A percentile compares a stretch with the other conserved stretches of the same genome.
These are phyloP conservation scores for Cytospora chrysosperma DNA, from an alignment of 2,329 filamentous ascomycete species.

Conservation along the genomic window DNA sequence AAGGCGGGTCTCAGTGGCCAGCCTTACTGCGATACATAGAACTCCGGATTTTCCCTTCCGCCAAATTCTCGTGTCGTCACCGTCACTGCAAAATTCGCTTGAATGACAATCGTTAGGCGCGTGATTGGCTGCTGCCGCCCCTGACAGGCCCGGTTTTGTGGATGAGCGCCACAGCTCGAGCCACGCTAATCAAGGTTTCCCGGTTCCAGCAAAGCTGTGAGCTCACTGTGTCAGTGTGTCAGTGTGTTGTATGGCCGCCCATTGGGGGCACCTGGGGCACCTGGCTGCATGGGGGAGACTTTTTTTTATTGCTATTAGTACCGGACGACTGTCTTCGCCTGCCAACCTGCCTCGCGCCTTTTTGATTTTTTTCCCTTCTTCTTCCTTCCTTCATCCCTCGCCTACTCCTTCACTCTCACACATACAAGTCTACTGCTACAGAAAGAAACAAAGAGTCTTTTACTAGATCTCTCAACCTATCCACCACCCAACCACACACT, in stretches of 20 bases:
- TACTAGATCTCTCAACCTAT: conserved; percentile 13
- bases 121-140: conserved; percentile 23
- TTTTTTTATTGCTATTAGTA: conserved; percentile 20
- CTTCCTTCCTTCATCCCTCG: conserved; percentile 1
- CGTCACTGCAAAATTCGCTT: conserved; percentile 7
- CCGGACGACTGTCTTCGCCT: neutral
- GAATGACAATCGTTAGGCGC: conserved; percentile 20
- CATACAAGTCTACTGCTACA: neutral
- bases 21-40: too few relatives aligned
- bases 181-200: conserved; percentile 6
- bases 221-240: conserved; percentile 21
- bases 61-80: conserved; percentile 20
- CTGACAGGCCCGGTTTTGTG: conserved; percentile 10
- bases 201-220: conserved; percentile 10
- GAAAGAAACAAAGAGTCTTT: neutral
- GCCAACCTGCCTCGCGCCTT: conserved; percentile 17
- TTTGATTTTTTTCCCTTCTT: conserved; percentile 13
- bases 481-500: conserved; percentile 24
- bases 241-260: too few relatives aligned
- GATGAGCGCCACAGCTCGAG: conserved; percentile 8
- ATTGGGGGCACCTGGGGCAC: too few relatives aligned
- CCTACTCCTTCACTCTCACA: neutral
- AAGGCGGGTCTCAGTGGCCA: too few relatives aligned
- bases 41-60: conserved; percentile 19
- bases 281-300: neutral